Base-by-base conservation (phyloP, 2,329 filamentous ascomycete genomes). In the Phaeosphaeriaceae sp. region DNA sequence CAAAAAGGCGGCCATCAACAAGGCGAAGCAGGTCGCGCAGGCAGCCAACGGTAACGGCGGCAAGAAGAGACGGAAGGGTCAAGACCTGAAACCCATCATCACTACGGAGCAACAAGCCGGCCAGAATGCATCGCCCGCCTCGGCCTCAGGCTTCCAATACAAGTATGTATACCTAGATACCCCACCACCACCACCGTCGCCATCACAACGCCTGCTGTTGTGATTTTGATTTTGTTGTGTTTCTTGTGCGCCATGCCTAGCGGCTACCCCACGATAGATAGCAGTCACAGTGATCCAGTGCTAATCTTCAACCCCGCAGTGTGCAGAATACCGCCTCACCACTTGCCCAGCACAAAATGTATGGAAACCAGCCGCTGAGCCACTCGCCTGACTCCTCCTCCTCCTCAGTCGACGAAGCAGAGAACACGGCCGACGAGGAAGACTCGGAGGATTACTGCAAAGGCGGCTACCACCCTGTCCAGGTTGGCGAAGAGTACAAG, bases 361-460 rank as follows among this genome's bases (percentile, higher is more conserved):
- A 81, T 73, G 74, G 76, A 55, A 76, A 79, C 74, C 79, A 79
- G 79, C 79, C 79, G 79, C 81, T 85, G 76, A 87, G 78, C 81
- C 82, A 87, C 64, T 93, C 91, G 55, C 89, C 90, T 51, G 88
- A 88, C 43, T 89, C 89, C 44, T 84, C 86, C 47, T 90, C 87
- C 52, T 89, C 89, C 38, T 87, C 85, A 63, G 92, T 93, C 76
- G 92, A 96, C 73, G 78, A 77, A 54, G 85, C 88, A 74, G 92
- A 97, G 68, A 92, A 94, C 72, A 96, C 93, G 32, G 93, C 92
- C 70, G 94, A 97, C 73, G 94, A 99, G 78, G 94, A 99, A 77
- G 94, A 99, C 76, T 96, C 91, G 39, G 93, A 97, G 77, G 94
- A 99, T 76, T 99, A 99, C 80, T 97, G 93, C 84, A 97, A 97